Evolutionary conservation across 2,329 filamentous ascomycete genomes (phyloP).

Genomic region (Chaetomium olivaceum): DNA sequence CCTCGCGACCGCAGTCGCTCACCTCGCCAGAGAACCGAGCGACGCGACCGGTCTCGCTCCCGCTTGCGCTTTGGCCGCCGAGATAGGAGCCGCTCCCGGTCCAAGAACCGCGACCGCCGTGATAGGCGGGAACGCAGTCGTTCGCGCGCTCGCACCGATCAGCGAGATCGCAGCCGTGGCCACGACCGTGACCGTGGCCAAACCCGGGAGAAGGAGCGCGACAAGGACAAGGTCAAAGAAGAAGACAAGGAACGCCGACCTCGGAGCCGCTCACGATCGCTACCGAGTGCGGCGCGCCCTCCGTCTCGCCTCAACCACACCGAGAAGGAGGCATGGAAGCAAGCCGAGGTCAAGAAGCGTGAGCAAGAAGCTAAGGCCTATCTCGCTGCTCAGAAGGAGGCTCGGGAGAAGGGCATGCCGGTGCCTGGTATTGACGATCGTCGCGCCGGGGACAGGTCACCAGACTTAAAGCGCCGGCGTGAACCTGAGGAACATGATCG

Average conservation of each 20-base stretch:
- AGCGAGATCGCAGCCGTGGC: conserved; percentile 21
- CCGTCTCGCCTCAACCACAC: conserved; percentile 47
- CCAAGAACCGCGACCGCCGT: conserved; percentile 33
- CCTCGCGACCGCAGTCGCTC: conserved; percentile 35
- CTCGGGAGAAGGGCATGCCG: conserved; percentile 59
- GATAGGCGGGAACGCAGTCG: conserved; percentile 35
- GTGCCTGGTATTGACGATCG: conserved; percentile 60
- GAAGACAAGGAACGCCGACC: conserved; percentile 35
- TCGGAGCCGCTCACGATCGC: conserved; percentile 49
- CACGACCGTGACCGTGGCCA: conserved; percentile 20
- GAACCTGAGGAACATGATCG: conserved; percentile 20
- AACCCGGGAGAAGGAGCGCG: conserved; percentile 30
- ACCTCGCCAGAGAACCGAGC: conserved; percentile 33
- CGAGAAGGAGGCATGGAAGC: conserved; percentile 59
- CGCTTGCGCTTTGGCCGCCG: conserved; percentile 36
- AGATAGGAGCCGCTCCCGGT: conserved; percentile 43
- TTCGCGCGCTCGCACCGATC: conserved; percentile 18
- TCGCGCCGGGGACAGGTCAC: conserved; percentile 39
- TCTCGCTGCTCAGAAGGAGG: conserved; percentile 61
- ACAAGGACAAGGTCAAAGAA: conserved; percentile 24
- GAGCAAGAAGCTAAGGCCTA: conserved; percentile 66
- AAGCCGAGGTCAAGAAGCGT: conserved; percentile 61
- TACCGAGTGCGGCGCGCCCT: conserved; percentile 36
- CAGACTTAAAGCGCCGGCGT: conserved; percentile 18
- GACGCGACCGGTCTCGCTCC: conserved; percentile 36